Percentiles rank a stretch among this genome's conserved stretches.
Evolutionary conservation across 2,329 filamentous ascomycete species (phyloP).

Genomic region (Aspergillus cejpii): DNA sequence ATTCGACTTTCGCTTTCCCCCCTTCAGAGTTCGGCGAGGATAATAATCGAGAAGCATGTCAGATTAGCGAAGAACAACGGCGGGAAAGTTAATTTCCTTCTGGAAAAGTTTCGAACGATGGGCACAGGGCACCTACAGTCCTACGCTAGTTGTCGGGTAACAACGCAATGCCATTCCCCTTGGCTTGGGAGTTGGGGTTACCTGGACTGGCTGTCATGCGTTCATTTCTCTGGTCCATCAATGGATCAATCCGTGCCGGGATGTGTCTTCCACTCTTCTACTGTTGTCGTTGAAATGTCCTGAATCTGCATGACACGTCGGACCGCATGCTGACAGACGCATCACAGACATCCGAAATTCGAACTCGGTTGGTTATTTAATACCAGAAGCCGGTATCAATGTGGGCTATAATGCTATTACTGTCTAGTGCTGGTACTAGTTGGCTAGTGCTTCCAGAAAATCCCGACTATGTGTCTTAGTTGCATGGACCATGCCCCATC

Average conservation of each 20-base stretch:
- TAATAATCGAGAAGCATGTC: slow-evolving; percentile 16
- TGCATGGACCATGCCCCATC: not conserved
- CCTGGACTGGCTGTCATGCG: too few species aligned
- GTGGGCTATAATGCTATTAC: slow-evolving; percentile 4
- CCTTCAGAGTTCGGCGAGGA: not conserved
- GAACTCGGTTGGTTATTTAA: not conserved
- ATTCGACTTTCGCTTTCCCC: too few species aligned
- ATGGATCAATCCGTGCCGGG: too few species aligned
- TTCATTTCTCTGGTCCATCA: too few species aligned
- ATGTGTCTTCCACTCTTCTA: too few species aligned
- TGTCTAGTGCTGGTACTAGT: not conserved
- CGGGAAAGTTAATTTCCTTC: slow-evolving; percentile 29
- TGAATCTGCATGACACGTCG: slow-evolving; percentile 15
- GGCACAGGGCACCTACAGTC: slow-evolving; percentile 9
- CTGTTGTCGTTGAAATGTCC: too few species aligned
- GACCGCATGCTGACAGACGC: slow-evolving; percentile 11
- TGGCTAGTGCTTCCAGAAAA: not conserved
- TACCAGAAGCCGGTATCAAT: slow-evolving; percentile 1
- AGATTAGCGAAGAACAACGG: slow-evolving; percentile 22
- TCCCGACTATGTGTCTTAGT: not conserved
- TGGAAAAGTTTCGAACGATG: slow-evolving; percentile 29
- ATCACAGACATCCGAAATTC: not conserved
- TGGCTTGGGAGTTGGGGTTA: not conserved
- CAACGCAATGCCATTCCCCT: not conserved
- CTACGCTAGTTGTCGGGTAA: slow-evolving; percentile 6